Percentiles rank a stretch among this genome's conserved stretches.
Conservation (phyloP, 2,329 filamentous ascomycete genomes). For the Phoma sp. region DNA sequence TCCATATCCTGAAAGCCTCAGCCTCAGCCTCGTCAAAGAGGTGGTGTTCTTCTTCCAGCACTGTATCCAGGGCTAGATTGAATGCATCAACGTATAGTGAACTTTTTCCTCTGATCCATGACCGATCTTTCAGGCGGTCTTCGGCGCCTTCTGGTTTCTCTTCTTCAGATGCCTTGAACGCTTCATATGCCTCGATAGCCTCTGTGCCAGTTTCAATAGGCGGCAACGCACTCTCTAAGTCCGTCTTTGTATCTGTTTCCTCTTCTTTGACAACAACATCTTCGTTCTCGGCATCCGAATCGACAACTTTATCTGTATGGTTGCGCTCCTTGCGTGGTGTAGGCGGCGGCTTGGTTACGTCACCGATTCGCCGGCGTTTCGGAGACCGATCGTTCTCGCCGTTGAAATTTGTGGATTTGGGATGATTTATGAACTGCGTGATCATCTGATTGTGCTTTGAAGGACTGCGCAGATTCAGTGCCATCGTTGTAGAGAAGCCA, state of each 20-base stretch:
- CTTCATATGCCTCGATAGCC: conserved; percentile 81
- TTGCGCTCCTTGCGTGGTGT: conserved; percentile 31
- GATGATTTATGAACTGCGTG: conserved; percentile 51
- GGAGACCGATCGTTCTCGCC: conserved; percentile 48
- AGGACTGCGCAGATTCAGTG: conserved; percentile 48
- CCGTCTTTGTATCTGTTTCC: conserved; percentile 59
- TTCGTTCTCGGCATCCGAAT: conserved; percentile 51
- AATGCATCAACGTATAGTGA: conserved; percentile 98
- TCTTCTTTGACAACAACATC: conserved; percentile 39
- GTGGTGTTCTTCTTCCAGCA: conserved; percentile 86
- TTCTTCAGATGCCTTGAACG: conserved; percentile 64
- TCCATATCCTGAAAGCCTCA: conserved; percentile 79
- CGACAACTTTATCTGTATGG: conserved; percentile 43
- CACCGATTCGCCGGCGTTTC: conserved; percentile 51
- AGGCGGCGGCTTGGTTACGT: conserved; percentile 28
- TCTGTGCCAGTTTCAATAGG: conserved; percentile 68
- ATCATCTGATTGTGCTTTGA: conserved; percentile 58
- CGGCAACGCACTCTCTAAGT: conserved; percentile 75
- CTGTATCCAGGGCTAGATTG: conserved; percentile 87
- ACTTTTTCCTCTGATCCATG: conserved; percentile 77
- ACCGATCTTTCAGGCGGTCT: conserved; percentile 61
- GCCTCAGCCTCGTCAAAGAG: conserved; percentile 83
- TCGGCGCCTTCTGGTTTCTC: conserved; percentile 50
- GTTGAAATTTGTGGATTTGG: conserved; percentile 54
- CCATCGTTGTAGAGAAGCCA: conserved; percentile 32